A percentile compares a stretch with the other conserved stretches of the same genome.
These are phyloP conservation scores for Wickerhamiella parazyma DNA, from an alignment of 805 yeast genomes.

Conservation along the genomic window DNA sequence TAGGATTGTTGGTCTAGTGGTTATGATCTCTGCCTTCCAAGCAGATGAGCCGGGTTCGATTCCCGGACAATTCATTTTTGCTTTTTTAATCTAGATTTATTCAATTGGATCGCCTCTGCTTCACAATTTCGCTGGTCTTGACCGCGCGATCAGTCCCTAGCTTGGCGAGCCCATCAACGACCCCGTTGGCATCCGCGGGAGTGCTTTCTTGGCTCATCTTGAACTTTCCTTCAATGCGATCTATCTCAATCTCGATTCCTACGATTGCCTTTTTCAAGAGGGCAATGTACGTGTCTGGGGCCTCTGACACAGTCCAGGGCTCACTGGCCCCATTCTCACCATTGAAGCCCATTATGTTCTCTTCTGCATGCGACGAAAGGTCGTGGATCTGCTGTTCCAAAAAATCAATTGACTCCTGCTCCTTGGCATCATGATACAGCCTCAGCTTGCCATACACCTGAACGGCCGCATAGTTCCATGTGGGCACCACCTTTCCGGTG, in stretches of 20 bases:
- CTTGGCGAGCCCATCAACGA: slow-evolving; percentile 29
- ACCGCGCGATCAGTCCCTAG: not conserved
- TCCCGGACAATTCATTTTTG: slow-evolving; percentile 57
- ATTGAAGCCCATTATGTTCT: not conserved
- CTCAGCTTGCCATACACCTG: slow-evolving; percentile 42
- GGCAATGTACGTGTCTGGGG: slow-evolving; percentile 37
- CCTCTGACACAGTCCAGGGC: slow-evolving; percentile 43
- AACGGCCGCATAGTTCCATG: slow-evolving; percentile 51
- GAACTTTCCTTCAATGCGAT: slow-evolving; percentile 36
- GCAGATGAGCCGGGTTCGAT: slow-evolving; percentile 91
- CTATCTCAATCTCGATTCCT: slow-evolving; percentile 42
- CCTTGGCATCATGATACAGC: slow-evolving; percentile 29
- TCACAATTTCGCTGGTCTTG: not conserved
- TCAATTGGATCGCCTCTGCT: not conserved
- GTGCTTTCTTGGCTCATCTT: slow-evolving; percentile 43
- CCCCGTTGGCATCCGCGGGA: slow-evolving; percentile 37
- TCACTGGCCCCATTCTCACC: slow-evolving; percentile 11
- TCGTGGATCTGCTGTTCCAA: slow-evolving; percentile 32
- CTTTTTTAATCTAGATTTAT: not conserved
- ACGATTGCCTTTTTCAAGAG: slow-evolving; percentile 36
- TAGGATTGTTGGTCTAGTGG: slow-evolving; percentile 88
- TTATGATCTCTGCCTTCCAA: slow-evolving; percentile 87
- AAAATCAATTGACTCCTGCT: slow-evolving; percentile 23
- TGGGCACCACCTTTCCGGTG: slow-evolving; percentile 53
- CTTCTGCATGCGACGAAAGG: slow-evolving; percentile 24